Evolutionary conservation across 176 grass and related monocot genomes (phyloP).

Genomic region (Rhipidocladum racemiflorum): DNA sequence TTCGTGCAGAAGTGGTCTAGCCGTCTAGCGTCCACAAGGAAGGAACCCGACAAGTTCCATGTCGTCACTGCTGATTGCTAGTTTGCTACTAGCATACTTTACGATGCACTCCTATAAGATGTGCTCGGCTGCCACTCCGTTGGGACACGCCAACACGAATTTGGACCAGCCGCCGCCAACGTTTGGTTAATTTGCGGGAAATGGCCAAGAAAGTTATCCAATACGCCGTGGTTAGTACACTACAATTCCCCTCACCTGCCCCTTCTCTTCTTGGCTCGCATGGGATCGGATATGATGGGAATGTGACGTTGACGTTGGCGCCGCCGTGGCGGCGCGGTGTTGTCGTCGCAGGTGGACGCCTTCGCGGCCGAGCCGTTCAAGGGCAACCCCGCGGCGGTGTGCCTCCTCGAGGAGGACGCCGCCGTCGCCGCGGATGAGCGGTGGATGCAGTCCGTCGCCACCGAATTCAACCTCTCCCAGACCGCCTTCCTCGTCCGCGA

Average conservation of each 20-base stretch:
- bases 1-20: neutral
- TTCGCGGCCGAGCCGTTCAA: constrained; percentile 60
- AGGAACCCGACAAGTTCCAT: neutral
- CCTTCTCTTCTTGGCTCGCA: neutral
- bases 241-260: too few relatives aligned
- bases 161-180: neutral
- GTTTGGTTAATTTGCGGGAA: neutral
- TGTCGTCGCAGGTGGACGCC: constrained; percentile 58
- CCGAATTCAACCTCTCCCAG: constrained; percentile 71
- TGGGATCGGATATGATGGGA: too few relatives aligned
- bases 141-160: neutral
- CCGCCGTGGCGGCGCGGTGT: neutral
- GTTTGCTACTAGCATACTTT: too few relatives aligned
- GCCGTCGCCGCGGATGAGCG: constrained; percentile 22
- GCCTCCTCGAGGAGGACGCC: constrained; percentile 47
- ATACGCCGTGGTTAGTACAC: constrained; percentile 43
- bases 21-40: neutral
- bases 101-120: neutral
- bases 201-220: constrained; percentile 42
- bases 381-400: constrained; percentile 76
- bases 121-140: neutral
- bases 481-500: constrained; percentile 51
- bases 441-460: constrained; percentile 76
- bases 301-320: neutral
- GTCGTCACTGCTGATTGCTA: neutral